Base-by-base conservation (phyloP, 768 basidiomycete genomes). In the Phaeotremella skinneri region DNA sequence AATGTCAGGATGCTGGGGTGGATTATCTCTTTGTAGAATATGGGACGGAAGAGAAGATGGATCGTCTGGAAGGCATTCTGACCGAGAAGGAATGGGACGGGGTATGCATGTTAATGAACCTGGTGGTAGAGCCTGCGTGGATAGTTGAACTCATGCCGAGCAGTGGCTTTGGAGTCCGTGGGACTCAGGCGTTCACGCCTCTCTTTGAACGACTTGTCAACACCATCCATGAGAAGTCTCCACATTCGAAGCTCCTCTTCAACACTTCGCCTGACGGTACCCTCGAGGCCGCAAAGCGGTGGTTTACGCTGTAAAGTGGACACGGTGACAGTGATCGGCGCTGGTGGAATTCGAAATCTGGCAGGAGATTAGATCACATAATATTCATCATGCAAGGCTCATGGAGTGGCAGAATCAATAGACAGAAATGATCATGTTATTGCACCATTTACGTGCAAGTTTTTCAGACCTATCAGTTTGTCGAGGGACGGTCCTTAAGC, bases 141-240 rank as follows among this genome's bases (percentile, higher is more conserved):
- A n/a, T n/a, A 5, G 50, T 7, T 52, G 17, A 26, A 29, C 7
- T 21, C 16, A 3, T n/a, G 21, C 3, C 20, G 23, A 3, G 16
- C 26, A 59, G 58, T 7, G 58, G 58, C 2, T 53, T 29, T 17
- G 58, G 58, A 7, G 54, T 59, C 4, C 37, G 58, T 43, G 37
- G 26, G 3, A 59, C 50, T 31, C 32, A 43, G 30, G 39, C 52
- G 21, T 53, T 45, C 39, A 59, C 58, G 3, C 50, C 58, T 1
- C 34, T 59, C 17, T 59, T 45, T 45, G 58, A 59, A 34, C 11
- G 27, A 6, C 43, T 59, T 3, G 41, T 59, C 51, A 59, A 59
- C 29, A 59, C 58, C 39, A 54, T 59, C 27, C 27, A 31, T n/a
- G 37, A 41, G 32, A 43, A 29, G 16, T 39, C 49, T 3, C 58